These are phyloP conservation scores for Coniochaeta sp. DNA, from an alignment of 2,329 filamentous ascomycete genomes.

Conservation along the genomic window DNA sequence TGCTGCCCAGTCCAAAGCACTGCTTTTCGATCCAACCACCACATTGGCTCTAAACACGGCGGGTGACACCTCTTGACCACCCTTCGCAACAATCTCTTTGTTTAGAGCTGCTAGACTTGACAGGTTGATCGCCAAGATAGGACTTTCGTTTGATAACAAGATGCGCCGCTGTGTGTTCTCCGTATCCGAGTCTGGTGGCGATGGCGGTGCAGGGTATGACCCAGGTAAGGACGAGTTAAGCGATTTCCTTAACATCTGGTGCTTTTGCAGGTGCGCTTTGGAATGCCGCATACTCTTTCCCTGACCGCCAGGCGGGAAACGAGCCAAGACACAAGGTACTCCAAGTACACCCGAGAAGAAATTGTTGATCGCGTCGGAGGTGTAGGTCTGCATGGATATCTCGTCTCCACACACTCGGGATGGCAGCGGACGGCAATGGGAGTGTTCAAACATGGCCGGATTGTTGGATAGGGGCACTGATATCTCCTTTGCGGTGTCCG, in stretches of 20 bases:
- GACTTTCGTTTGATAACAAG: constrained; percentile 85
- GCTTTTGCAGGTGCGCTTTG: constrained; percentile 60
- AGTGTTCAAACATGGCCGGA: constrained; percentile 44
- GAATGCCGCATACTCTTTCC: constrained; percentile 57
- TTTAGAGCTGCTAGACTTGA: constrained; percentile 77
- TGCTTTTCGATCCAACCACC: constrained; percentile 53
- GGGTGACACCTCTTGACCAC: constrained; percentile 57
- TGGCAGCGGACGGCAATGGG: constrained; percentile 31
- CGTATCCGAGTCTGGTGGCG: constrained; percentile 50
- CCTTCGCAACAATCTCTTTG: constrained; percentile 54
- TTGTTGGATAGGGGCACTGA: constrained; percentile 61
- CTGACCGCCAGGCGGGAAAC: constrained; percentile 65
- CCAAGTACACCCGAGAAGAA: constrained; percentile 75
- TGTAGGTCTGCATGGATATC: constrained; percentile 65
- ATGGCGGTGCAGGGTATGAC: constrained; percentile 45
- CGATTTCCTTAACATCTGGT: constrained; percentile 30
- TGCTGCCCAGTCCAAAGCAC: constrained; percentile 13
- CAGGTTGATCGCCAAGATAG: constrained; percentile 76
- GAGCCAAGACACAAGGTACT: constrained; percentile 74
- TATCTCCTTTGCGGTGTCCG: constrained; percentile 27
- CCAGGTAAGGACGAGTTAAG: constrained; percentile 34
- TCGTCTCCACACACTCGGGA: constrained; percentile 79
- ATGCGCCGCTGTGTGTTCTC: constrained; percentile 49
- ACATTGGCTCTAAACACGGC: constrained; percentile 87
- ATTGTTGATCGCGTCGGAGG: constrained; percentile 51